Evolutionary conservation across 208 protist genomes (phyloP).

Genomic region (Acanthamoeba divionensis): DNA sequence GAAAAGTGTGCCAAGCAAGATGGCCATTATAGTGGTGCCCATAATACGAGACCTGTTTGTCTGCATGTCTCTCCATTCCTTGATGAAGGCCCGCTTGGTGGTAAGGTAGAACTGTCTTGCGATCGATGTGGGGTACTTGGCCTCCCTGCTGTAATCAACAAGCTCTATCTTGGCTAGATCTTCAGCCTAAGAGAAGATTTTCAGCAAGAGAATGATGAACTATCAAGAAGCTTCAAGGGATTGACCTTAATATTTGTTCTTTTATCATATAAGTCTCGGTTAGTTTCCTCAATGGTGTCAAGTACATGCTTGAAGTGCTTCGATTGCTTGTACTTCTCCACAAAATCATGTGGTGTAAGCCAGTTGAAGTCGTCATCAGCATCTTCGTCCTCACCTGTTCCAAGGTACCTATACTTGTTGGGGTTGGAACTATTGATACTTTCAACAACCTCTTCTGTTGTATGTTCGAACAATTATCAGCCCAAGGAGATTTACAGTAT

Average conservation of each 20-base stretch:
- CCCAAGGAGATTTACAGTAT: not conserved
- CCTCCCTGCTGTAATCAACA: not conserved
- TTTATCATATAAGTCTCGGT: not conserved
- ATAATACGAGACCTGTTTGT: not conserved
- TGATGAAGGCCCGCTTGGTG: not conserved
- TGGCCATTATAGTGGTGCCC: not conserved
- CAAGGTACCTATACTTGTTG: not conserved
- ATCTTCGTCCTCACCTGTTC: not conserved
- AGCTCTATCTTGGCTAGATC: slow-evolving; percentile 27
- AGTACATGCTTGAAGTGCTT: not conserved
- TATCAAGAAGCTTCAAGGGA: not conserved
- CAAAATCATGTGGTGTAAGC: slow-evolving; percentile 39
- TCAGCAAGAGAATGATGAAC: not conserved
- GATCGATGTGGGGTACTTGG: not conserved
- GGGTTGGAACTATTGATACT: not conserved
- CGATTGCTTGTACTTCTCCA: slow-evolving; percentile 16
- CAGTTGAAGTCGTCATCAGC: slow-evolving; percentile 9
- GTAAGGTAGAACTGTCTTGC: not conserved
- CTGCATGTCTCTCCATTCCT: slow-evolving; percentile 4
- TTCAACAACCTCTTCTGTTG: slow-evolving; percentile 50
- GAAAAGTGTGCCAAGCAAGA: slow-evolving; percentile 32
- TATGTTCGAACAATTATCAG: not conserved
- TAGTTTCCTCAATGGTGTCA: not conserved
- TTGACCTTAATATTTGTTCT: not conserved
- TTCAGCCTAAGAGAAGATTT: not conserved